Evolutionary conservation across 2,329 filamentous ascomycete genomes (phyloP), one percentile per base, ranked within the genome.

Genomic region (Helminthosporium solani): DNA sequence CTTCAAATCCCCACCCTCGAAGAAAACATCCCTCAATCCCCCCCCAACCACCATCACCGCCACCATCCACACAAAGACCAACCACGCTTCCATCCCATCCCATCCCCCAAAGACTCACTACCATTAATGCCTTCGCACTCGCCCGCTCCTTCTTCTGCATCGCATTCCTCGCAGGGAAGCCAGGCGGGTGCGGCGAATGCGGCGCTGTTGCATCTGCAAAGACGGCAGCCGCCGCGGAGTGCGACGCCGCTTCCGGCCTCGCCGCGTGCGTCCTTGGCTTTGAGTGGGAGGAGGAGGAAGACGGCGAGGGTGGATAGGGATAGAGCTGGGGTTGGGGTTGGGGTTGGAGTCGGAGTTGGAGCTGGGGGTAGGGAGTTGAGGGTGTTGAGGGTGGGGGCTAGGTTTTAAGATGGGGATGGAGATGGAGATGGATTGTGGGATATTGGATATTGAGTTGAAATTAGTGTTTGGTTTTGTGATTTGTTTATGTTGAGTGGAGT

Each of bases 191-290:
- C 40, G 7, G 40, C 50, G 39, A 52, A 52, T 34, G 51, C 53
- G 16, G 53, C 53, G 14, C 37, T 50, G 11, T 28, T 44, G 15
- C 42, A 54, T 15, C 31, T 57, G 2, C 50, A 52, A 27, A 46
- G 51, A n/a, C 49, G 49, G 2, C 34, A 42, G 7, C 49, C 45
- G 14, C 46, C 46, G 5, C 49, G 51, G 16, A 50, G 48, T 28
- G 31, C 20, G 7, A 54, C 51, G 9, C 46, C 54, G n/a, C 41
- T 57, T 2, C 54, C 54, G 7, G 51, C 54, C 12, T 57, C 54
- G 11, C 54, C 54, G 8, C 44, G 54, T n/a, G 54, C 54, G 2
- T 54, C 51, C 5, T 39, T 57, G 6, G 52, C 54, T 1, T 38
- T 57, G n/a, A 54, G 40, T 27, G 5, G 33, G 7, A 11, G 33